Conservation (phyloP, 352 stramenopile species). For the Phytophthora pluvialis region DNA sequence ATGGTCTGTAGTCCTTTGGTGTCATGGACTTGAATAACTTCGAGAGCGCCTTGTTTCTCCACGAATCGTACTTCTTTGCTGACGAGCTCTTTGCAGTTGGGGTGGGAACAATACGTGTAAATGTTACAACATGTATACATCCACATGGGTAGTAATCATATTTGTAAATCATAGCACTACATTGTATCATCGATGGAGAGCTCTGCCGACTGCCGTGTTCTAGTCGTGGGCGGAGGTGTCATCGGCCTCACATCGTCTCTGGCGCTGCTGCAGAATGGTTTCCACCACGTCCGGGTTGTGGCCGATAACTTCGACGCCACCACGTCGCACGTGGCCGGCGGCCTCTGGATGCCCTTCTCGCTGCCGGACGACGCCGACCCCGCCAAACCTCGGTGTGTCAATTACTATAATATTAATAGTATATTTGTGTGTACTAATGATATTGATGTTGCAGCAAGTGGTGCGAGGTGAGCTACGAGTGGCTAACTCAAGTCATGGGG, state of each 20-base stretch:
- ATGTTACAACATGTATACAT: too few species aligned
- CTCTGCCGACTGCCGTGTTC: constrained; percentile 29
- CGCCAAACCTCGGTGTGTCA: constrained; percentile 43
- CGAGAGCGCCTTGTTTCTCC: too few species aligned
- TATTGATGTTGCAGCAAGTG: constrained; percentile 44
- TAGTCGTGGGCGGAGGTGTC: constrained; percentile 73
- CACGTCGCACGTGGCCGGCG: constrained; percentile 73
- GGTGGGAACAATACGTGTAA: too few species aligned
- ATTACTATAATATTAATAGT: constrained; percentile 5
- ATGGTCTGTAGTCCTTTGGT: too few species aligned
- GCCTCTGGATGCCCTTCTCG: constrained; percentile 79
- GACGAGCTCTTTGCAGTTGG: too few species aligned
- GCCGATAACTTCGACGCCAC: constrained; percentile 60
- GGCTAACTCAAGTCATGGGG: constrained; percentile 50
- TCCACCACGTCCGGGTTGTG: constrained; percentile 51
- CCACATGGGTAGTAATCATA: too few species aligned
- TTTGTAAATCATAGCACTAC: too few species aligned
- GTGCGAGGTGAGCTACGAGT: constrained; percentile 70
- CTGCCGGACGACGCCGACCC: constrained; percentile 44
- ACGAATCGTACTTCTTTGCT: too few species aligned
- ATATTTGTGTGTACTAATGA: neutral
- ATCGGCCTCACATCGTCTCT: constrained; percentile 73
- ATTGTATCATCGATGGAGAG: constrained; percentile 5
- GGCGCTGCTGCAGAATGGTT: constrained; percentile 63
- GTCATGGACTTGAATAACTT: too few species aligned